Base-by-base conservation (phyloP, 2,329 filamentous ascomycete species). In the Lecanicillium sp. region DNA sequence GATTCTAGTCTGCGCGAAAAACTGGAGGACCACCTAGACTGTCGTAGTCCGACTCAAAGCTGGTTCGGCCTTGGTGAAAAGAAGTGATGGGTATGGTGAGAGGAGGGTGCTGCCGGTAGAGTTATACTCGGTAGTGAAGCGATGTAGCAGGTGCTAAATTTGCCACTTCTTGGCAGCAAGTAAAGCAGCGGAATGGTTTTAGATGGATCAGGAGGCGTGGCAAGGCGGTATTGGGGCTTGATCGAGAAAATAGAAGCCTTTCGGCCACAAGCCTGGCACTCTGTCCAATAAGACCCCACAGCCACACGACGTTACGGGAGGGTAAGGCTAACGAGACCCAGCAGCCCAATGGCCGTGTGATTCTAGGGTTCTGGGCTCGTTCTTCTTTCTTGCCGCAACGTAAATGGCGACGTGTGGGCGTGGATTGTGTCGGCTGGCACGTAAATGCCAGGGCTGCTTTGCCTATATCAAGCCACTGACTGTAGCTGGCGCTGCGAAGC, bases 391-490 rank as follows among this genome's bases (percentile, higher is more conserved):
- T 12, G 26, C 12, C 26, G 7, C 7, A 29, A 29, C 26, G 26
- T 29, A 29, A 29, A 29, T n/a, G n/a, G n/a, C n/a, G n/a, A n/a
- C n/a, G n/a, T n/a, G n/a, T n/a, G n/a, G n/a, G n/a, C n/a, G n/a
- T n/a, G n/a, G n/a, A n/a, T n/a, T n/a, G n/a, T n/a, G n/a, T n/a
- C n/a, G n/a, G 26, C 12, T 12, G 7, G 12, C 7, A 29, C 26
- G 26, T 29, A 29, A 29, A 29, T 7, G 29, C 21, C 21, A 47
- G 44, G 44, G 44, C 37, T 47, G 44, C n/a, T 33, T 14, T n/a
- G 44, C 35, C 36, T 20, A 32, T 24, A 29, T 41, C 37, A 26
- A 15, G 20, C 44, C 36, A 40, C 44, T 47, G 19, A 29, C n/a
- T n/a, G n/a, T n/a, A n/a, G 15, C 17, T 40, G 35, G 3, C 15